Evolutionary conservation across 1,139 yeast genomes (phyloP), one percentile per base, ranked within the genome.

Genomic region (Wickerhamiella infanticola): DNA sequence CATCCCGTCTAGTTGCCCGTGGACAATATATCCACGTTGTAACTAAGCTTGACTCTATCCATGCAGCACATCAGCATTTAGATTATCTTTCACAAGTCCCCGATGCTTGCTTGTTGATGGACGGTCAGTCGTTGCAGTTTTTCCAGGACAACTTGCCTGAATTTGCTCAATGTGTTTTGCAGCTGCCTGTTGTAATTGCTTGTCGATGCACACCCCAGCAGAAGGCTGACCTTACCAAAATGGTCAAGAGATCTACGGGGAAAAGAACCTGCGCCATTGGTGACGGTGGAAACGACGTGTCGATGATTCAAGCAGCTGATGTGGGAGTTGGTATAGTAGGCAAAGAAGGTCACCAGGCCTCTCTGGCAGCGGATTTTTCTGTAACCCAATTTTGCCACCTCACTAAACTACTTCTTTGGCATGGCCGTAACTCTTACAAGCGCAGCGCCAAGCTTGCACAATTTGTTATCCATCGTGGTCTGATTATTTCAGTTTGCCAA

Each of bases 321-420:
- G 95, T 93, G 8, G 99, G 99, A 48, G 95, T 93, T 38, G 99
- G 99, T 46, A 90, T 93, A 55, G 98, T 90, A 26, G 99, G 99
- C 39, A 93, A 93, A 61, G 99, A 93, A 63, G 99, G 99, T 29
- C 81, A 81, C 54, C 99, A 93, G 62, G 98, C 98, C 0, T 85
- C 96, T 0, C 68, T 93, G 46, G 95, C 97, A 3, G 98, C 98
- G 0, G 99, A 93, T 63, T 93, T 88, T 63, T 84, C 95, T 36
- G 77, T 93, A 46, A 81, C 86, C 39, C 95, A 88, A 63, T 93
- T 93, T 61, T 84, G 94, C 58, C 85, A 84, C 61, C 65, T 93
- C 51, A 82, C 94, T 41, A 85, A 85, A 56, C 70, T 93, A 47
- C 66, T 93, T 43, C 72, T 93, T 43, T 93, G 98, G 99, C 99